phyloP scores from a whole-genome alignment of 345 rosid genomes.

The Chamaenerion angustifolium region DNA sequence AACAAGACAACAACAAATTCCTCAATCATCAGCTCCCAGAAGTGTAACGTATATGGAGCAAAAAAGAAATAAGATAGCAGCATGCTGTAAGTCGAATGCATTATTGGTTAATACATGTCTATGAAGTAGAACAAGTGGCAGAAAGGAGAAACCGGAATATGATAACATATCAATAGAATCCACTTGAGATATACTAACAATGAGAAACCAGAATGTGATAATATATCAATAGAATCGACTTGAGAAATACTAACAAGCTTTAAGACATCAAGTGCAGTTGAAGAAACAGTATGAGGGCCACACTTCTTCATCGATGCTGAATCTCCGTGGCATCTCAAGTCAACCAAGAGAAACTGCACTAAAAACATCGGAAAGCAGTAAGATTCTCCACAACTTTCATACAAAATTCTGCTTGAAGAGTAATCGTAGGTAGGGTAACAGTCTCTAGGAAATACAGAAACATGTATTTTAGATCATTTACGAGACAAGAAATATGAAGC shows the following conservation, averaged over 20 bases:
- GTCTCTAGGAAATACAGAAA: too few species aligned
- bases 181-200: slow-evolving; percentile 27
- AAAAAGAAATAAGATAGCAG: too few species aligned
- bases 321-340: slow-evolving; percentile 94
- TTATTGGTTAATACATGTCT: not conserved
- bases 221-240: not conserved
- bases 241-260: slow-evolving; percentile 45
- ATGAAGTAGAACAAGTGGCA: not conserved
- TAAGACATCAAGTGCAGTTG: slow-evolving; percentile 79
- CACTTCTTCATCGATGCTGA: slow-evolving; percentile 61
- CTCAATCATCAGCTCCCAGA: too few species aligned
- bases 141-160: not conserved
- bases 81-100: not conserved
- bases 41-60: too few species aligned
- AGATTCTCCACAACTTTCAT: too few species aligned
- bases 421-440: too few species aligned
- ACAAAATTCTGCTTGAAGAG: not conserved
- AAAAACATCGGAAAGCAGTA: not conserved
- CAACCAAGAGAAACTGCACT: slow-evolving; percentile 75
- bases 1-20: too few species aligned
- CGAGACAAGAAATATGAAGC: not conserved
- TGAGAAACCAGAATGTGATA: not conserved
- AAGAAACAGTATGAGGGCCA: slow-evolving; percentile 63
- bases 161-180: not conserved
- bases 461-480: not conserved